Base-by-base conservation (phyloP, 305 asterid genomes). In the Fraxinus greggii region DNA sequence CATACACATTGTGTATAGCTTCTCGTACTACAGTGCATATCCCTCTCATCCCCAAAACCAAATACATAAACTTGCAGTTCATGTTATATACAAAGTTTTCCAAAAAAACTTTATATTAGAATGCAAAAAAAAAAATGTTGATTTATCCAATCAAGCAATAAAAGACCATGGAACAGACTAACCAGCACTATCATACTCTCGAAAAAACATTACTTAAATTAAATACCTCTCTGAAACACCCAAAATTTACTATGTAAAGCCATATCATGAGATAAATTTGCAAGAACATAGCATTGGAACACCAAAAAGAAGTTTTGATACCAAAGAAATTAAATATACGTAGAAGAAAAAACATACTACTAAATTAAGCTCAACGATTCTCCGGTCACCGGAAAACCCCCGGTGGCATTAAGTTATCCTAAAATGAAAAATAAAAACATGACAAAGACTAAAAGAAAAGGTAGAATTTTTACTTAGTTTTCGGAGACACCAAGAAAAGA, bases 401-500 rank as follows among this genome's bases (percentile, higher is more conserved):
- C 2, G 31, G 70, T 61, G 70, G 70, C 70, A 21, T 61, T 61
- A 75, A 84, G 23, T 21, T 33, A 24, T 1, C 28, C 9, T n/a
- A 54, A 78, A 15, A 32, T 38, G 23, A 13, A 77, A 74, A 63
- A 26, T 32, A 54, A n/a, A 28, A 72, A 23, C 17, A 67, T 77
- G 9, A 80, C 19, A 40, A 79, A 51, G 12, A 7, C 31, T n/a
- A 32, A 82, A 83, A 67, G 54, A 45, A 74, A 23, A 45, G 77
- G 35, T 36, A 85, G 80, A 19, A 63, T 26, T 7, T 59, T 80
- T 24, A 75, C 82, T 78, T 63, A 70, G 80, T 48, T 61, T 82
- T 35, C 72, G 82, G 51, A 78, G 73, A 72, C 76, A 72, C 86
- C 70, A 40, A 36, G 85, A 82, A 76, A 29, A 59, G 72, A 74